These are phyloP conservation scores for Gamsiella multidivaricata DNA, from an alignment of 192 early-diverging fungal genomes.

Conservation along the genomic window DNA sequence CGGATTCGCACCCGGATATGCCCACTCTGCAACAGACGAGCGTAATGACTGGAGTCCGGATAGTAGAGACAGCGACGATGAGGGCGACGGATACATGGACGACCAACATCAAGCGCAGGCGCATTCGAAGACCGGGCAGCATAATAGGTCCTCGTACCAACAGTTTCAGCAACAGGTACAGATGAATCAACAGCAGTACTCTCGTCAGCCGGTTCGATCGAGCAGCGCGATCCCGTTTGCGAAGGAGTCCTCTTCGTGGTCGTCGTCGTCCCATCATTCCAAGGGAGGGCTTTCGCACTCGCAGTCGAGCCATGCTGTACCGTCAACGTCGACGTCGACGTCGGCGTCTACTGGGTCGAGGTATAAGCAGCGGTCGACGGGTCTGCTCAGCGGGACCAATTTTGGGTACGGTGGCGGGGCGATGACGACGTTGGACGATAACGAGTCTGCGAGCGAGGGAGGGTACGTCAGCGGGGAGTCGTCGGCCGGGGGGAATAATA, in stretches of 20 bases:
- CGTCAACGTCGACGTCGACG: background rate
- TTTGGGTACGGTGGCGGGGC: slow-evolving; percentile 42
- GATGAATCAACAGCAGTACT: slow-evolving; percentile 34
- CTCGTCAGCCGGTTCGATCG: slow-evolving; percentile 19
- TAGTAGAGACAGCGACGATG: slow-evolving; percentile 41
- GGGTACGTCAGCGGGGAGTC: slow-evolving; percentile 38
- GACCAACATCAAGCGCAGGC: slow-evolving; percentile 8
- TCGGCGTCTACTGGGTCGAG: slow-evolving; percentile 22
- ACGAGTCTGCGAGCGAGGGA: slow-evolving; percentile 38
- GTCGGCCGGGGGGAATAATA: slow-evolving; percentile 8
- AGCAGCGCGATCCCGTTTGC: slow-evolving; percentile 39
- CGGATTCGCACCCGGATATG: slow-evolving; percentile 28
- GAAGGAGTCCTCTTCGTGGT: too few relatives aligned
- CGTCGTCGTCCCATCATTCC: too few relatives aligned
- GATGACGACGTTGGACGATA: slow-evolving; percentile 44
- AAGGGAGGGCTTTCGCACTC: background rate
- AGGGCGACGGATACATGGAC: slow-evolving; percentile 30
- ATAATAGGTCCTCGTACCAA: background rate
- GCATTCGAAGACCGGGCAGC: background rate
- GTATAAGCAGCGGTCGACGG: slow-evolving; percentile 43
- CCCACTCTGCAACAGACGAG: slow-evolving; percentile 44
- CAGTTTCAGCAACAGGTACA: slow-evolving; percentile 25
- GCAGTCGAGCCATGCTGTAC: slow-evolving; percentile 9
- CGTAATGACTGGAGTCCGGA: slow-evolving; percentile 52
- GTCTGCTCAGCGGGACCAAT: slow-evolving; percentile 39